A percentile compares a stretch with the other conserved stretches of the same genome.
These are phyloP conservation scores for Chenopodium suecicum DNA, from an alignment of 148 eudicot species.

Conservation along the genomic window DNA sequence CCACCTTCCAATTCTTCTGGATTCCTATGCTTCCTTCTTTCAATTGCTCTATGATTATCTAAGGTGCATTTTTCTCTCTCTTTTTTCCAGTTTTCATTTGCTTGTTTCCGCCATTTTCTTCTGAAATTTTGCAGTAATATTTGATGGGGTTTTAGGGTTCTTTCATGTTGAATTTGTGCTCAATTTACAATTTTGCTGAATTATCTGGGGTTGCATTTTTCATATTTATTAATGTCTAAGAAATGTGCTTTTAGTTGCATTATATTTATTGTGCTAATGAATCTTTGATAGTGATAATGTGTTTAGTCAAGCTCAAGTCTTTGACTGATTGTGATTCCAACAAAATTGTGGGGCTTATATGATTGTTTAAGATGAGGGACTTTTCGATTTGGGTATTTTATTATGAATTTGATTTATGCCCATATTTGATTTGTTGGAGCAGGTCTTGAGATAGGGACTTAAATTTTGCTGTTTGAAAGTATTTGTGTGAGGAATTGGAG, in stretches of 20 bases:
- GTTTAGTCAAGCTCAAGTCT: neutral
- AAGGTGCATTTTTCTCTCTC: conserved; percentile 14
- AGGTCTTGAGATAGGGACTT: conserved; percentile 15
- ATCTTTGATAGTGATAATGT: neutral
- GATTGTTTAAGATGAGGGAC: neutral
- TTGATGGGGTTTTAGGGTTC: conserved; percentile 15
- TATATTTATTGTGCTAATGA: neutral
- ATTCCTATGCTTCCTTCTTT: neutral
- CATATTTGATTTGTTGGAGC: neutral
- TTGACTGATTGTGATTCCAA: neutral
- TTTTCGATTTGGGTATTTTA: neutral
- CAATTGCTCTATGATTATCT: neutral
- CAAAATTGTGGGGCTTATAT: neutral
- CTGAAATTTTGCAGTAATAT: neutral
- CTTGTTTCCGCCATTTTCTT: neutral
- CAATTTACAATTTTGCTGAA: neutral
- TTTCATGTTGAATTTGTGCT: neutral
- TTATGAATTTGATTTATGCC: neutral
- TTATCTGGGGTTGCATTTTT: neutral
- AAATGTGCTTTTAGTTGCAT: neutral
- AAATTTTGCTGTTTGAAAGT: neutral
- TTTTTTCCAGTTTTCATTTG: neutral
- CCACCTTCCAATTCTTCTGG: conserved; percentile 10
- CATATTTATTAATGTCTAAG: neutral
- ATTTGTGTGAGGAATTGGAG: neutral